Evolutionary conservation across 2,329 filamentous ascomycete genomes (phyloP).

Genomic region (Apiospora arundinis): DNA sequence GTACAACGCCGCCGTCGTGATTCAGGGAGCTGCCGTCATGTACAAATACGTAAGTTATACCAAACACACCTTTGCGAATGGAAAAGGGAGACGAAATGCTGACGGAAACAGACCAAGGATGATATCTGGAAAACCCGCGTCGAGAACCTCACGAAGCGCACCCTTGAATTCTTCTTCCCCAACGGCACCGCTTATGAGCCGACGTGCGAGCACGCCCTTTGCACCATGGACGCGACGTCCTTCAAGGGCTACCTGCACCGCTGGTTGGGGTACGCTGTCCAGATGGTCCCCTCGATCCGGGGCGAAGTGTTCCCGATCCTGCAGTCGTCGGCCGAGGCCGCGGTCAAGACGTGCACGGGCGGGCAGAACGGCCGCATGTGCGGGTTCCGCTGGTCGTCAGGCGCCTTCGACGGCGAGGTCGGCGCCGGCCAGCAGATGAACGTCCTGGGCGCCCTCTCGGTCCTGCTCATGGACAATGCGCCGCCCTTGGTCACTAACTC

Average conservation of each 20-base stretch:
- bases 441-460: constrained; percentile 52
- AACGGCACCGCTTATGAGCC: constrained; percentile 56
- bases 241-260: constrained; percentile 64
- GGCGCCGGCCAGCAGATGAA: constrained; percentile 62
- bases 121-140: constrained; percentile 55
- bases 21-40: constrained; percentile 49
- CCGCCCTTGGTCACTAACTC: constrained; percentile 47
- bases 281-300: constrained; percentile 44
- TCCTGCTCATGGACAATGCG: constrained; percentile 40
- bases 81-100: no score
- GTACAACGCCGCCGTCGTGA: constrained; percentile 53
- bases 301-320: constrained; percentile 43
- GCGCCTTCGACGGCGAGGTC: constrained; percentile 46
- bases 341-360: constrained; percentile 43
- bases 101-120: constrained; percentile 44
- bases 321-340: constrained; percentile 44
- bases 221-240: constrained; percentile 59
- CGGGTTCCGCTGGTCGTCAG: constrained; percentile 31
- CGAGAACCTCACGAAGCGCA: constrained; percentile 51
- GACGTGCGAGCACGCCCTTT: constrained; percentile 56
- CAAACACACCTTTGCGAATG: no score
- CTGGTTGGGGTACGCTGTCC: constrained; percentile 48
- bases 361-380: constrained; percentile 40
- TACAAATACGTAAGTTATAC: constrained; percentile 40
- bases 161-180: constrained; percentile 55